Base-by-base conservation (phyloP, 768 basidiomycete species). In the Lactifluus echinatus region DNA sequence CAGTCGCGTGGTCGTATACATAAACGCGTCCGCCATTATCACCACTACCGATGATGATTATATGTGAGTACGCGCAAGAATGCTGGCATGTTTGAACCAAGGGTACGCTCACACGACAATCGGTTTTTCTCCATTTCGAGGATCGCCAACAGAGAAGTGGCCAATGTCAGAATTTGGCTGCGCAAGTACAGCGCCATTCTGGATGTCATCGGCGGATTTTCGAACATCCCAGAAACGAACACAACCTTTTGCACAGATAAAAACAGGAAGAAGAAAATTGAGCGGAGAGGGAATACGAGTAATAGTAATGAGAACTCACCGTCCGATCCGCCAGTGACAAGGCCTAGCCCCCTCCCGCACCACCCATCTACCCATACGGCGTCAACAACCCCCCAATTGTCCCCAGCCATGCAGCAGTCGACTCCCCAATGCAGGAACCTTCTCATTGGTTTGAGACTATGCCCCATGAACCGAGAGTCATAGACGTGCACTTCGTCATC, bases 91-190 rank as follows among this genome's bases (percentile, higher is more conserved):
- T 8, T 36, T 8, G 28, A 28, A 10, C 42, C 11, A n/a, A 15
- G 24, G 17, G 28, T 44, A 24, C 39, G 56, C 63, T 28, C 29
- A 63, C 63, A 63, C 29, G 31, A 63, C 60, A 8, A 63, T 56
- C 3, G 60, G 53, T 15, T 55, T 58, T 50, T 63, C 63, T 33
- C 63, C 56, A 2, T 11, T 53, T 24, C 24, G 43, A 19, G 44
- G 55, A 33, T 63, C 60, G 29, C 60, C 63, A 17, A 63, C 46
- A 12, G 63, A 62, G 45, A 63, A 63, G 21, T 63, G 61, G 26
- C 63, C 63, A 34, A 63, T 42, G 47, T 62, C 63, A 4, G 54
- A 55, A 36, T 59, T 36, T n/a, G 53, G 42, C 43, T 40, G 53
- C 11, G 53, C 60, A 8, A 63, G 45, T 5, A 62, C 56, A 23